A percentile compares a stretch with the other conserved stretches of the same genome.
Conservation (phyloP, 148 eudicot genomes). For the Vaccinium vitisidaea region DNA sequence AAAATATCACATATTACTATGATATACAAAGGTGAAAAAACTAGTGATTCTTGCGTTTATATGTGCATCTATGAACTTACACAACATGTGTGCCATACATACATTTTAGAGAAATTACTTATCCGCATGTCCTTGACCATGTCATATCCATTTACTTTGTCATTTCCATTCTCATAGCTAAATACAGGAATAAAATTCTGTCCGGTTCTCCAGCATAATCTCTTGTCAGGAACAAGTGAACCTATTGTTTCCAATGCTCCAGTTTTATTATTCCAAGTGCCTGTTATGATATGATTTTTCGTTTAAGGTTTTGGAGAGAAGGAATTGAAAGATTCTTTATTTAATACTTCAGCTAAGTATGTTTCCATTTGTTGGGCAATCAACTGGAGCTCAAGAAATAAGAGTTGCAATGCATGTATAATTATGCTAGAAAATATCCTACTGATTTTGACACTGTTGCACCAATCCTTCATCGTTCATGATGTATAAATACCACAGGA, state of each 20-base stretch:
- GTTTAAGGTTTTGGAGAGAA: background rate
- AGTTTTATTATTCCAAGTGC: background rate
- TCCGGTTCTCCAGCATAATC: no score
- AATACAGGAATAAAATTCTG: no score
- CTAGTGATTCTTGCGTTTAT: no score
- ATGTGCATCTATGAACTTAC: no score
- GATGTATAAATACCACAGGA: constrained; percentile 39
- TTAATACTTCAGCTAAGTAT: background rate
- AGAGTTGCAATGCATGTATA: background rate
- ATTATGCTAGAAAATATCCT: background rate
- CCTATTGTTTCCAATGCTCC: background rate
- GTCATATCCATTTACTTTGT: no score
- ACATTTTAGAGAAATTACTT: no score
- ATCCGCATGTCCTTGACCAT: no score
- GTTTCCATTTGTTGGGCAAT: background rate
- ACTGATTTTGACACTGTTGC: background rate
- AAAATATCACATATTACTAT: no score
- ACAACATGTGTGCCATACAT: no score
- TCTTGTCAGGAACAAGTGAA: no score
- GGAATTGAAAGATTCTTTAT: background rate
- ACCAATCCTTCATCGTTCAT: background rate
- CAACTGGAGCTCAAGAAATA: background rate
- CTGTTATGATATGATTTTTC: background rate
- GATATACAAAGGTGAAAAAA: no score
- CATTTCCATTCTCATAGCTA: no score